Evolutionary conservation across 306 rosid genomes (phyloP), one percentile per base, ranked within the genome.

Genomic region (Cajanus cajan): DNA sequence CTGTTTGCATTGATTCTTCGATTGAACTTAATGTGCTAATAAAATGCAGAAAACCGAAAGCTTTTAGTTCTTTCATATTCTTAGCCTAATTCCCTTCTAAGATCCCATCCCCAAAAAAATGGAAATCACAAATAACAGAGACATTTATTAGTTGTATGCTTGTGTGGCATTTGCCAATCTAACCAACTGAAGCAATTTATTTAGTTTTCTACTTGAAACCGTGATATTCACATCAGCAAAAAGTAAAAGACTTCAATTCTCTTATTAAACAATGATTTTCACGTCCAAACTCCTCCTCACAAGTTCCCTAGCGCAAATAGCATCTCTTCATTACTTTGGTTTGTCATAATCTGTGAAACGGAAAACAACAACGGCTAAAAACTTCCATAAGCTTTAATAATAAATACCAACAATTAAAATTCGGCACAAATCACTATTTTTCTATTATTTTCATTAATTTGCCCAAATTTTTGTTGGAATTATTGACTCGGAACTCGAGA

Each of bases 1-100:
- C 19, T 63, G 22, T 45, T 71, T 19, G 52, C 25, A 36, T 57
- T 36, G 52, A 19, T 18, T 64, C 45, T 80, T 85, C 25, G 59
- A 73, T 73, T 61, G 13, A 76, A 62, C 50, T 44, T 7, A 41
- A 40, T 18, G 10, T 19, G 12, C 24, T 8, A 18, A 39, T 65
- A 44, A 34, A 45, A 72, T 16, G 13, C 39, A 64, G 47, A 67
- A 71, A 33, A 67, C 43, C n/a, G 2, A 31, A 48, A 18, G 41
- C 21, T 48, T 71, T 73, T 45, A 36, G 3, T 24, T 54, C 15
- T 13, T 45, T 10, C 0, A 44, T 18, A 6, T 45, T 45, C 12
- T 37, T 41, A 52, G 15, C 48, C 73, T 6, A 4, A 28, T 18
- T n/a, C 52, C 68, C 41, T 25, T 68, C 73, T 44, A 12, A 40